Percentiles rank a stretch among this genome's conserved stretches.
Conservation (phyloP, 352 stramenopile species). For the Phytophthora pinifolia region DNA sequence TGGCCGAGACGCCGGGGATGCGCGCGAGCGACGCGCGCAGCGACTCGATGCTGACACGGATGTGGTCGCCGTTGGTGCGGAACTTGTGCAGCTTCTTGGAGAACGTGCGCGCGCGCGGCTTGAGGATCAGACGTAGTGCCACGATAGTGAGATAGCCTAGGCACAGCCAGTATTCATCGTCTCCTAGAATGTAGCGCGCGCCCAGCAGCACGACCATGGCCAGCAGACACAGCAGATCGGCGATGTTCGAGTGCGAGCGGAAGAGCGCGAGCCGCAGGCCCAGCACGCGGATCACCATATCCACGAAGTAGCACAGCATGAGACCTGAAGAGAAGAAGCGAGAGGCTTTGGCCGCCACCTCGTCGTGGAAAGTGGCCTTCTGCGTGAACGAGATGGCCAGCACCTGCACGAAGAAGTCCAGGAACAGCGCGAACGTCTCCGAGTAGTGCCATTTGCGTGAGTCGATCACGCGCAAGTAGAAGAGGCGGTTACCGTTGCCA, state of each 20-base stretch:
- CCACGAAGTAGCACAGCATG: conserved; percentile 83
- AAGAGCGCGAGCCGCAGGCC: conserved; percentile 74
- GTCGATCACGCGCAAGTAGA: conserved; percentile 83
- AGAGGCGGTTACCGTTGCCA: conserved; percentile 65
- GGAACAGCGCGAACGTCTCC: conserved; percentile 81
- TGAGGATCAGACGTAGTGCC: conserved; percentile 79
- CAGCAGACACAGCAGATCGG: conserved; percentile 73
- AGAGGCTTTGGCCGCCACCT: conserved; percentile 66
- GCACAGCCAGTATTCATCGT: conserved; percentile 72
- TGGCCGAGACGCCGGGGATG: conserved; percentile 79
- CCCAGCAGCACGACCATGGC: conserved; percentile 58
- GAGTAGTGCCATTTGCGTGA: conserved; percentile 90
- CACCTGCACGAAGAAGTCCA: conserved; percentile 87
- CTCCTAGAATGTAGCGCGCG: conserved; percentile 48
- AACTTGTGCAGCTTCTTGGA: conserved; percentile 91
- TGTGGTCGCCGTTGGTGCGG: conserved; percentile 80
- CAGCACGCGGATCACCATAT: conserved; percentile 80
- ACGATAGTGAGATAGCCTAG: conserved; percentile 71
- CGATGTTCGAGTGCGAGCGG: conserved; percentile 82
- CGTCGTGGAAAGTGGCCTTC: conserved; percentile 55
- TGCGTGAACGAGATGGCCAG: conserved; percentile 79
- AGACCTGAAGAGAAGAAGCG: conserved; percentile 73
- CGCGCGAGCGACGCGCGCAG: conserved; percentile 73
- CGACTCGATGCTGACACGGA: conserved; percentile 86
- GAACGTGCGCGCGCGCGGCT: conserved; percentile 79